phyloP scores from a whole-genome alignment of 1,139 yeast genomes.

The Zygosaccharomyces sapae region DNA sequence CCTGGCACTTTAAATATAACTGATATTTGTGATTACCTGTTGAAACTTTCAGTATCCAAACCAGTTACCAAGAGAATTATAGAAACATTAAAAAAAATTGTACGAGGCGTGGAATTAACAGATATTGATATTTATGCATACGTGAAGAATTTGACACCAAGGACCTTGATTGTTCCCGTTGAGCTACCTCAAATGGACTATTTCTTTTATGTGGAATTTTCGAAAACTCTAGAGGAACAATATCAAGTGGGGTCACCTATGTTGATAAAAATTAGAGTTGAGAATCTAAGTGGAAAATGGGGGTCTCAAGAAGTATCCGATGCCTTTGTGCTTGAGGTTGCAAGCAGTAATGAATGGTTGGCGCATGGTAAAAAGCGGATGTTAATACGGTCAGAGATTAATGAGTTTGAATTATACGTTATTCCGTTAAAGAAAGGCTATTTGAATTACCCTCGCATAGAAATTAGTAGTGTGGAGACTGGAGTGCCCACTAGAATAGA shows the following conservation, averaged over 20 bases:
- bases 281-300: constrained; percentile 26
- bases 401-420: constrained; percentile 45
- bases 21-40: constrained; percentile 8
- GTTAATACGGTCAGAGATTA: constrained; percentile 13
- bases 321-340: constrained; percentile 23
- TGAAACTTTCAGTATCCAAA: constrained; percentile 12
- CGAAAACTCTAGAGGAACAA: not conserved
- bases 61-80: constrained; percentile 18
- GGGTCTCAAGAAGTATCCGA: constrained; percentile 6
- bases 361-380: constrained; percentile 33
- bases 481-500: constrained; percentile 53
- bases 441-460: constrained; percentile 59
- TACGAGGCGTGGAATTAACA: constrained; percentile 20
- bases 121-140: constrained; percentile 23
- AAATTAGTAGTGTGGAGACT: constrained; percentile 39
- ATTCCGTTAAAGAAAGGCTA: constrained; percentile 78
- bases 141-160: constrained; percentile 18
- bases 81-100: constrained; percentile 17
- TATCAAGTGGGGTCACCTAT: constrained; percentile 24
- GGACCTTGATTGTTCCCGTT: constrained; percentile 28
- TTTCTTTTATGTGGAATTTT: constrained; percentile 25
- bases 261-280: constrained; percentile 19
- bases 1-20: constrained; percentile 9
- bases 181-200: constrained; percentile 27
- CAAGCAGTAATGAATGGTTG: constrained; percentile 33